Conservation (phyloP, 2,329 filamentous ascomycete species). For the Ascochyta fabae region DNA sequence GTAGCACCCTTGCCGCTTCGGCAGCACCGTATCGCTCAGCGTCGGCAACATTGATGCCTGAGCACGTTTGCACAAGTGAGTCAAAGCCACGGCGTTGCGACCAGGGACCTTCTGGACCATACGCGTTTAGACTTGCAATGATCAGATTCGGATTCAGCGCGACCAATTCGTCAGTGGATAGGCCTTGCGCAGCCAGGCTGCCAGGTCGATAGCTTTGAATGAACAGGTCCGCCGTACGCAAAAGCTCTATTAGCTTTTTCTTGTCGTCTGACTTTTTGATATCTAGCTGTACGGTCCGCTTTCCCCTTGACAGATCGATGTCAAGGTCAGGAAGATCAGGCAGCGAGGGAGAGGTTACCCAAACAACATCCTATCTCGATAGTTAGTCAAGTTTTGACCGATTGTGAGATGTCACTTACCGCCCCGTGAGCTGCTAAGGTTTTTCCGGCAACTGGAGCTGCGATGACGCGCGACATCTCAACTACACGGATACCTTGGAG, state of each 20-base stretch:
- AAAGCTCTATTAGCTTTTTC: slow-evolving; percentile 50
- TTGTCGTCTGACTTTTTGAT: slow-evolving; percentile 53
- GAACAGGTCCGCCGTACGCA: slow-evolving; percentile 60
- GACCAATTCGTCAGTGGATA: slow-evolving; percentile 50
- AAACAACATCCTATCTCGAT: slow-evolving; percentile 49
- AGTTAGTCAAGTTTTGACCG: neutral
- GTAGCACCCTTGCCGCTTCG: slow-evolving; percentile 53
- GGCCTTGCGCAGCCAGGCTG: slow-evolving; percentile 54
- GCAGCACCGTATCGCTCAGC: slow-evolving; percentile 54
- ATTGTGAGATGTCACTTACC: neutral
- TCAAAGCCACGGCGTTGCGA: slow-evolving; percentile 59
- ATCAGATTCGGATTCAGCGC: slow-evolving; percentile 55
- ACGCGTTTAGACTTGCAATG: slow-evolving; percentile 61
- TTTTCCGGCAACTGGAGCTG: slow-evolving; percentile 53
- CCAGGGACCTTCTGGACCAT: slow-evolving; percentile 59
- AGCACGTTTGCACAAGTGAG: slow-evolving; percentile 62
- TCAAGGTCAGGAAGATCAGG: slow-evolving; percentile 52
- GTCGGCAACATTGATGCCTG: slow-evolving; percentile 63
- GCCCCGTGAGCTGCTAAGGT: slow-evolving; percentile 55
- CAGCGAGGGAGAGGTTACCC: slow-evolving; percentile 53
- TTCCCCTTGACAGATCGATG: slow-evolving; percentile 56
- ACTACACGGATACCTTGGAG: slow-evolving; percentile 52
- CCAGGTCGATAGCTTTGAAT: slow-evolving; percentile 61
- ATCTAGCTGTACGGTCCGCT: slow-evolving; percentile 57
- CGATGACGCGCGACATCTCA: slow-evolving; percentile 54